Conservation (phyloP, 768 basidiomycete genomes). For the Lactarius vividus region DNA sequence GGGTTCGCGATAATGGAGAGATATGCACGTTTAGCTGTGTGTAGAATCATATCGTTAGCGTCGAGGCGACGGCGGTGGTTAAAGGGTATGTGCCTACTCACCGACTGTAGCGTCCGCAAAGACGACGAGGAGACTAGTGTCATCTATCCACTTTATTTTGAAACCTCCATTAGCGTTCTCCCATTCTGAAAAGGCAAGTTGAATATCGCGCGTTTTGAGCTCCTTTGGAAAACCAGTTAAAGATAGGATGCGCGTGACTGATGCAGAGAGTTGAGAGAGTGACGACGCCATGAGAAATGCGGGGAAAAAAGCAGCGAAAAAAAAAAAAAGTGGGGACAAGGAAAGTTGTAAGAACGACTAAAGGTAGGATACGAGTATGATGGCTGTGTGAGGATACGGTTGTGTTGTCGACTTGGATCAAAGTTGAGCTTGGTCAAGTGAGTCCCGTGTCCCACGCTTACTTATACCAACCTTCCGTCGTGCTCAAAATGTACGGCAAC, state of each 20-base stretch:
- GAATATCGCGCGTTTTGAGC: conserved; percentile 97
- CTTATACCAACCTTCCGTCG: neutral
- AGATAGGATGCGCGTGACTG: conserved; percentile 92
- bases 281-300: conserved; percentile 57
- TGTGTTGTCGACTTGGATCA: neutral
- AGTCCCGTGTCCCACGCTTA: conserved; percentile 13
- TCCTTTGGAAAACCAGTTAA: conserved; percentile 92
- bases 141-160: conserved; percentile 99
- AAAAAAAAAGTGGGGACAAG: conserved; percentile 17
- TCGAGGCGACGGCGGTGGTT: conserved; percentile 10
- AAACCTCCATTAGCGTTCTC: conserved; percentile 86
- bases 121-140: conserved; percentile 92
- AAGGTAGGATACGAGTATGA: conserved; percentile 1
- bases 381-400: conserved; percentile 24
- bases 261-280: conserved; percentile 83
- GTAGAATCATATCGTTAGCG: conserved; percentile 12
- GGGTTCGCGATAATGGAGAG: conserved; percentile 84
- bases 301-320: conserved; percentile 2
- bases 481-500: conserved; percentile 18
- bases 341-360: conserved; percentile 18
- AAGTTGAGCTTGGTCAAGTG: neutral
- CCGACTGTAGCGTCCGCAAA: conserved; percentile 88
- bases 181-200: conserved; percentile 86
- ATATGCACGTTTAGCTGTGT: conserved; percentile 92
- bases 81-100: conserved; percentile 45